phyloP scores from a whole-genome alignment of 768 basidiomycete species.

The Xanthoconium stramineum region DNA sequence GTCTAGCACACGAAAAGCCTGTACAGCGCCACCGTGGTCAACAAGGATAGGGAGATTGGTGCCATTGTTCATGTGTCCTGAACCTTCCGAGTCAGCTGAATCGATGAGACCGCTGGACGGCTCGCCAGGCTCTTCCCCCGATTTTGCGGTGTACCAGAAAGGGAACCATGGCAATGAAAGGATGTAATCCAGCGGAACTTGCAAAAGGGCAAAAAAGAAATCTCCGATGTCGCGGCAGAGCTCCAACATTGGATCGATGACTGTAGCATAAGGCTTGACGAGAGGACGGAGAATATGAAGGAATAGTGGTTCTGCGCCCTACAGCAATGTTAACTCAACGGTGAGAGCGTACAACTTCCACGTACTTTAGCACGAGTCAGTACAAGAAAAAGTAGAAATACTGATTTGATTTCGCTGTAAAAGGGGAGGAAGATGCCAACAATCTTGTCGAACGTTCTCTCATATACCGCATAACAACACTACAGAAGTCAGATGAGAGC shows the following conservation, averaged over 20 bases:
- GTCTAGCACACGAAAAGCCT: constrained; percentile 6
- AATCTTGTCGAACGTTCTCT: constrained; percentile 60
- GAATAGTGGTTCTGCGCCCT: constrained; percentile 87
- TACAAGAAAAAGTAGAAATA: constrained; percentile 70
- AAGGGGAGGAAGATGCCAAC: constrained; percentile 76
- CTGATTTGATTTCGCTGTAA: constrained; percentile 77
- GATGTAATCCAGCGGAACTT: constrained; percentile 39
- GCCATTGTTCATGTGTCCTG: constrained; percentile 6
- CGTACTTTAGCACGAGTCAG: constrained; percentile 71
- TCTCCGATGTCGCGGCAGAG: constrained; percentile 62
- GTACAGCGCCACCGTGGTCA: constrained; percentile 6
- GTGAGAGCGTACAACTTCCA: constrained; percentile 9
- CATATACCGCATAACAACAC: constrained; percentile 69
- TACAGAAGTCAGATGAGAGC: constrained; percentile 29
- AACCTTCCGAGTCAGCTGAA: constrained; percentile 1
- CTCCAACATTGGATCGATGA: constrained; percentile 65
- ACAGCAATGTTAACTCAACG: constrained; percentile 11
- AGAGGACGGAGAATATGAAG: constrained; percentile 78
- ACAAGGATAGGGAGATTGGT: constrained; percentile 12
- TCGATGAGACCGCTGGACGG: neutral
- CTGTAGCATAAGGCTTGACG: constrained; percentile 66
- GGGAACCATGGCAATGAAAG: constrained; percentile 31
- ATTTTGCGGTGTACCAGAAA: constrained; percentile 17
- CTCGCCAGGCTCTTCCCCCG: constrained; percentile 6
- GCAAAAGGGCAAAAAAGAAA: constrained; percentile 43